Evolutionary conservation across 306 rosid genomes (phyloP).

Genomic region (Casuarina equisetifolia): DNA sequence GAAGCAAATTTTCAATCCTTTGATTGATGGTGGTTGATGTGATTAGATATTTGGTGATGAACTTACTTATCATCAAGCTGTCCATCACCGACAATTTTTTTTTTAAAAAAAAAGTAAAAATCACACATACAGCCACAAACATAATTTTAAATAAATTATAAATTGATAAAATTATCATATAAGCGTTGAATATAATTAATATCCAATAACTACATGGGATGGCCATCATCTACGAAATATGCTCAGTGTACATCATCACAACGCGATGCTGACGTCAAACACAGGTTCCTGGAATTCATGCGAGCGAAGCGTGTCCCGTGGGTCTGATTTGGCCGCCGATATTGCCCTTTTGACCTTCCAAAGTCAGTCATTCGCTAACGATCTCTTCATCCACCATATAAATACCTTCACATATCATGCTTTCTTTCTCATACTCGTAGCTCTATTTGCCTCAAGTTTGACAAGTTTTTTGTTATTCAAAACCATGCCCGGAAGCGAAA

Average conservation of each 20-base stretch:
- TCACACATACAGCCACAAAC: not conserved
- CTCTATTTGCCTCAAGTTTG: not conserved
- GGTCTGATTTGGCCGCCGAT: conserved; percentile 49
- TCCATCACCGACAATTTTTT: not conserved
- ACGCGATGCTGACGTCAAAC: conserved; percentile 63
- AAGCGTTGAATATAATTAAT: too few species aligned
- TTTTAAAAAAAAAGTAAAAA: not conserved
- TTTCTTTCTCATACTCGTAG: conserved; percentile 31
- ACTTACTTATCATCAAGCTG: conserved; percentile 1
- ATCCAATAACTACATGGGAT: too few species aligned
- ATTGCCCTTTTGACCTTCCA: conserved; percentile 43
- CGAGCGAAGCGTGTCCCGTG: conserved; percentile 25
- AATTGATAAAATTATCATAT: too few species aligned
- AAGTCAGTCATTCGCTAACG: conserved; percentile 3
- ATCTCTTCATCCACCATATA: conserved; percentile 24
- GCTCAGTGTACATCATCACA: conserved; percentile 43
- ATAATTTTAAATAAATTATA: too few species aligned
- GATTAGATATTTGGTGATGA: conserved; percentile 18
- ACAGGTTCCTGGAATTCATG: conserved; percentile 37
- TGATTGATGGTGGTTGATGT: conserved; percentile 25
- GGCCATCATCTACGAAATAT: too few species aligned
- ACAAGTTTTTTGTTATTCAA: not conserved
- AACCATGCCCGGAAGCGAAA: conserved; percentile 49
- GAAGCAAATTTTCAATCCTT: conserved; percentile 20
- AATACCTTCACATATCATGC: conserved; percentile 23